phyloP scores from a whole-genome alignment of 352 stramenopile genomes.

The Peronospora belbahrii region DNA sequence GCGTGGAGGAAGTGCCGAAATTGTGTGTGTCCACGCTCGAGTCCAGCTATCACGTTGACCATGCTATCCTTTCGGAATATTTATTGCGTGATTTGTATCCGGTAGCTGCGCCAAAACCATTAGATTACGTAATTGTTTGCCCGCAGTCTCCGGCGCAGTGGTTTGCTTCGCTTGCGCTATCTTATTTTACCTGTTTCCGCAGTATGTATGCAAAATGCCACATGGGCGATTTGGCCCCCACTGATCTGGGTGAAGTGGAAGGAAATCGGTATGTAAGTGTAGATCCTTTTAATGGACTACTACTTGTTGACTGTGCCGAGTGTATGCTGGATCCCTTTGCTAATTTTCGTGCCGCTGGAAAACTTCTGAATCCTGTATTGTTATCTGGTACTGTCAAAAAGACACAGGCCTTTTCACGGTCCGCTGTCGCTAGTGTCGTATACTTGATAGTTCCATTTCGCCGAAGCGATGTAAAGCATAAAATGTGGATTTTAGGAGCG shows the following conservation, averaged over 20 bases:
- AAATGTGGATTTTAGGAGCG: constrained; percentile 58
- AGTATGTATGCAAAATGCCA: constrained; percentile 62
- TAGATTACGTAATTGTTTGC: constrained; percentile 71
- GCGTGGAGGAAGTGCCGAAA: constrained; percentile 25
- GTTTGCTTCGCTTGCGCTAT: constrained; percentile 58
- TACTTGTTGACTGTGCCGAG: constrained; percentile 53
- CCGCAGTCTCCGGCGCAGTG: constrained; percentile 62
- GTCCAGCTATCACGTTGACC: constrained; percentile 41
- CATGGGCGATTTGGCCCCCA: constrained; percentile 53
- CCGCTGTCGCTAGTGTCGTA: constrained; percentile 54
- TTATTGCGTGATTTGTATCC: constrained; percentile 65
- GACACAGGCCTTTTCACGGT: constrained; percentile 56
- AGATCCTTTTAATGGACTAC: constrained; percentile 39
- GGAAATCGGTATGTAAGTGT: constrained; percentile 37
- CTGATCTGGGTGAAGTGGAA: constrained; percentile 40
- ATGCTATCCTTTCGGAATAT: constrained; percentile 63
- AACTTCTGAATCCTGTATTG: constrained; percentile 45
- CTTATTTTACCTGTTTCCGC: constrained; percentile 62
- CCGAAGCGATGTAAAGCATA: constrained; percentile 59
- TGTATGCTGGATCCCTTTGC: constrained; percentile 48
- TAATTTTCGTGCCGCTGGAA: constrained; percentile 52
- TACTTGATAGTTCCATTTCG: constrained; percentile 66
- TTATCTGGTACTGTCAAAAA: constrained; percentile 41
- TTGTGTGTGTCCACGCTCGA: constrained; percentile 52
- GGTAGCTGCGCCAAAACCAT: constrained; percentile 46